Evolutionary conservation across 208 protist genomes (phyloP).

Genomic region (Leishmania mexicana): DNA sequence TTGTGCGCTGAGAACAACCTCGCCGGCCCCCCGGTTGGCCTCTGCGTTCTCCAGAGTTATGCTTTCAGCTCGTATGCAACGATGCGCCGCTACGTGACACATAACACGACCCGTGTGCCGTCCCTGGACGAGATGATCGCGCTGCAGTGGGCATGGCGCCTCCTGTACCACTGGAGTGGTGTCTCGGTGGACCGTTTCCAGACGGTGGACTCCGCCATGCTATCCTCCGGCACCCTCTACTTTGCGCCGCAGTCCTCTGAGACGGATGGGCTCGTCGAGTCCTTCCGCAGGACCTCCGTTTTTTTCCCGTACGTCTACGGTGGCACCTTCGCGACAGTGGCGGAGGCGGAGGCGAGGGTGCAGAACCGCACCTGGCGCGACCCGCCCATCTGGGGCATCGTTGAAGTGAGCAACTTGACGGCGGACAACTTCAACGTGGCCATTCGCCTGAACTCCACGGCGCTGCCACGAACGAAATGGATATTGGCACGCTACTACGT

Average conservation of each 20-base stretch:
- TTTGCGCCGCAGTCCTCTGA: constrained; percentile 41
- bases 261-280: constrained; percentile 33
- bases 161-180: constrained; percentile 33
- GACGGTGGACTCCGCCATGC: constrained; percentile 33
- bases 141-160: constrained; percentile 52
- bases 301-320: constrained; percentile 61
- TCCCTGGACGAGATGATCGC: constrained; percentile 47
- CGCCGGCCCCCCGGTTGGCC: constrained; percentile 29
- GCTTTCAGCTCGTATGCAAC: not conserved
- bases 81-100: constrained; percentile 23
- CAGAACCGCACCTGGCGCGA: constrained; percentile 28
- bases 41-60: constrained; percentile 22
- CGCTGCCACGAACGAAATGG: constrained; percentile 37
- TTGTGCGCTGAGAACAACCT: constrained; percentile 23
- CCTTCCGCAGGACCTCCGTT: constrained; percentile 31
- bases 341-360: constrained; percentile 29
- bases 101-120: constrained; percentile 39
- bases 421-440: constrained; percentile 39
- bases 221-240: constrained; percentile 51
- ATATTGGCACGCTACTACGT: constrained; percentile 32
- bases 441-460: constrained; percentile 59
- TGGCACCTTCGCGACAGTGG: constrained; percentile 28
- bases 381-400: constrained; percentile 50
- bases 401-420: constrained; percentile 43
- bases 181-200: constrained; percentile 18